phyloP scores from a whole-genome alignment of 2,329 filamentous ascomycete genomes.

The Fusarium fujikuroi region DNA sequence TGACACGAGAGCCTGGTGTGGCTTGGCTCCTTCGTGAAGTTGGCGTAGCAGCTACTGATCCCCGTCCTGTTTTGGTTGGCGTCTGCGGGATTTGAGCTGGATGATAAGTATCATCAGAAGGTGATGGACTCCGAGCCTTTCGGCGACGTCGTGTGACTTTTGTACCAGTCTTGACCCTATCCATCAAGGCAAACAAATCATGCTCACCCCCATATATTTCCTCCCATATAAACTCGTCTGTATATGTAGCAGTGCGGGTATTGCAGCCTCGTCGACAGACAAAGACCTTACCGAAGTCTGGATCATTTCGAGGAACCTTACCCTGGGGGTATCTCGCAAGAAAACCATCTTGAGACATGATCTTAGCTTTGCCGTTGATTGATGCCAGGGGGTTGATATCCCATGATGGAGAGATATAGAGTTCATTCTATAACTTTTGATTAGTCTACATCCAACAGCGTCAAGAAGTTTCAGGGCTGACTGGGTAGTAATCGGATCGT shows the following conservation, averaged over 20 bases:
- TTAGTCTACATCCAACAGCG: conserved; percentile 5
- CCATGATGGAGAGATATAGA: conserved; percentile 89
- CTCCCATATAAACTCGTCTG: conserved; percentile 92
- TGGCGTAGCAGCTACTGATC: conserved; percentile 44
- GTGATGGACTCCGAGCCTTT: conserved; percentile 47
- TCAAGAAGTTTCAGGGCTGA: conserved; percentile 49
- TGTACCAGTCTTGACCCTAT: conserved; percentile 76
- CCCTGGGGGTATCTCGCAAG: conserved; percentile 76
- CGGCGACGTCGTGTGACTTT: conserved; percentile 66
- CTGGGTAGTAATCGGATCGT: conserved; percentile 78
- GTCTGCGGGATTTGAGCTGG: conserved; percentile 53
- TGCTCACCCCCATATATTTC: conserved; percentile 76
- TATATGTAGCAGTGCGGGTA: conserved; percentile 88
- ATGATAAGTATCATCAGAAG: conserved; percentile 47
- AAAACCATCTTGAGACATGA: conserved; percentile 80
- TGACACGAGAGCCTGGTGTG: conserved; percentile 49
- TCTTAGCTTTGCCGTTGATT: conserved; percentile 87
- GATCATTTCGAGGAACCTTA: conserved; percentile 76
- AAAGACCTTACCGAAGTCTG: conserved; percentile 86
- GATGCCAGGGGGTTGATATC: conserved; percentile 88
- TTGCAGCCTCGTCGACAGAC: conserved; percentile 91
- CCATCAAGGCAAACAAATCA: conserved; percentile 72
- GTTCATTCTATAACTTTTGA: conserved; percentile 72
- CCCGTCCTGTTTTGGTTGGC: conserved; percentile 50
- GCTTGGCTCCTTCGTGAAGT: conserved; percentile 46